phyloP scores from a whole-genome alignment of 2,329 filamentous ascomycete genomes.

The Pseudogymnoascus sp. region DNA sequence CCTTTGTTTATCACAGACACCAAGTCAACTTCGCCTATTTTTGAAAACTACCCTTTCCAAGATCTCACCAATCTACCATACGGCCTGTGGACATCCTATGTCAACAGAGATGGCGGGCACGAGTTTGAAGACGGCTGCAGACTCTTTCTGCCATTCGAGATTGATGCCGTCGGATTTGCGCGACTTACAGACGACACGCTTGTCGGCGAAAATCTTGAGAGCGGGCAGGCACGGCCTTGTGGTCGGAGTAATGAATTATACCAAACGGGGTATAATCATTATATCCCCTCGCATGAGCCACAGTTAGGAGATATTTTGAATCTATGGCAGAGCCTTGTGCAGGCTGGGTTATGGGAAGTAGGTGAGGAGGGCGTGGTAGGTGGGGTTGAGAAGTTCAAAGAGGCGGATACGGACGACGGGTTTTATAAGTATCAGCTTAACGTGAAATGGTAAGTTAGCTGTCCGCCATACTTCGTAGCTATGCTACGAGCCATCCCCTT shows the following conservation, averaged over 20 bases:
- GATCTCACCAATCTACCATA: conserved; percentile 7
- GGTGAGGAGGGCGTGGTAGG: conserved; percentile 22
- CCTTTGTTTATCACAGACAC: conserved; percentile 13
- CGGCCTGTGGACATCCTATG: conserved; percentile 12
- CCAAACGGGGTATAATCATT: conserved; percentile 18
- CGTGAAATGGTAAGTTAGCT: neutral
- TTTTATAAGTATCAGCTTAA: neutral
- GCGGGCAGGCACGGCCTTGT: neutral
- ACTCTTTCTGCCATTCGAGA: conserved; percentile 11
- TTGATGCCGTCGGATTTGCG: conserved; percentile 10
- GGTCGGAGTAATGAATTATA: conserved; percentile 14
- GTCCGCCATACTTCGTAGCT: neutral
- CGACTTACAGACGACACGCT: conserved; percentile 12
- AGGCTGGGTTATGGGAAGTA: conserved; percentile 24
- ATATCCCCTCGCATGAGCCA: conserved; percentile 14
- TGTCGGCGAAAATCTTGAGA: conserved; percentile 10
- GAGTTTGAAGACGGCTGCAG: conserved; percentile 14
- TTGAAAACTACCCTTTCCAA: conserved; percentile 10
- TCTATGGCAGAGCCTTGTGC: conserved; percentile 23
- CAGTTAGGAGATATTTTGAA: conserved; percentile 24
- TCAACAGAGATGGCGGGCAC: neutral
- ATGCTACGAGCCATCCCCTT: neutral
- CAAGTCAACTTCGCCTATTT: conserved; percentile 11
- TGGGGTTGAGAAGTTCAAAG: conserved; percentile 26
- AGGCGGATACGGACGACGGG: conserved; percentile 21